Percentiles rank a stretch among this genome's conserved stretches.
phyloP scores from a whole-genome alignment of 495 filamentous ascomycete genomes.

The Trichoderma reesei region DNA sequence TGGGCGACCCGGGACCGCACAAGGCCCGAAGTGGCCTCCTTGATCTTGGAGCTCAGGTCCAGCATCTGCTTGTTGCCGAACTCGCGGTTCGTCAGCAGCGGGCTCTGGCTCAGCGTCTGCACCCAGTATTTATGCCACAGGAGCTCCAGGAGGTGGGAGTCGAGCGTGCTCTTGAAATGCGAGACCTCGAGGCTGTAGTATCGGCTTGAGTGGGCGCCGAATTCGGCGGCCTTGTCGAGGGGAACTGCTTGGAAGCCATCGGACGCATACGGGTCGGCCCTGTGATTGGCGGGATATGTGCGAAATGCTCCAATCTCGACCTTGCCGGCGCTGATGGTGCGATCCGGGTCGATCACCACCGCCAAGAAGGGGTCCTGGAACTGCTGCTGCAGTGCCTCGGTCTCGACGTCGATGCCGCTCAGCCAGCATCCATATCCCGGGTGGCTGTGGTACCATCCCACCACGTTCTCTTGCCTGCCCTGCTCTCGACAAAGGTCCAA shows the following conservation, averaged over 20 bases:
- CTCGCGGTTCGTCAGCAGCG: slow-evolving; percentile 85
- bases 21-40: slow-evolving; percentile 46
- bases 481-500: slow-evolving; percentile 65
- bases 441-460: slow-evolving; percentile 98
- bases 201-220: slow-evolving; percentile 78
- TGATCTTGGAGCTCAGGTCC: slow-evolving; percentile 74
- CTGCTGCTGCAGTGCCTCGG: slow-evolving; percentile 72
- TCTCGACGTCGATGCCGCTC: slow-evolving; percentile 87
- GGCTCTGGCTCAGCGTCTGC: slow-evolving; percentile 89
- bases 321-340: slow-evolving; percentile 87
- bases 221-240: slow-evolving; percentile 85
- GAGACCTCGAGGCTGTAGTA: slow-evolving; percentile 90
- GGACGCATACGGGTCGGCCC: slow-evolving; percentile 25
- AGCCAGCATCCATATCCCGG: slow-evolving; percentile 99
- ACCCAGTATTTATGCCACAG: slow-evolving; percentile 99
- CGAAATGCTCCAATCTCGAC: slow-evolving; percentile 97
- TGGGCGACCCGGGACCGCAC: slow-evolving; percentile 23
- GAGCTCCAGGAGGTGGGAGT: slow-evolving; percentile 71
- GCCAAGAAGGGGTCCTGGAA: slow-evolving; percentile 87
- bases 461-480: slow-evolving; percentile 74
- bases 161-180: slow-evolving; percentile 87
- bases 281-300: slow-evolving; percentile 75
- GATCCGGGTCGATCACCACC: slow-evolving; percentile 94
- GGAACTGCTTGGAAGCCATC: slow-evolving; percentile 70
- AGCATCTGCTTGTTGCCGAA: slow-evolving; percentile 87